Evolutionary conservation across 225 moss, liverwort and hornwort genomes (phyloP), one percentile per base, ranked within the genome.

Genomic region (Marchantia polymorpha): DNA sequence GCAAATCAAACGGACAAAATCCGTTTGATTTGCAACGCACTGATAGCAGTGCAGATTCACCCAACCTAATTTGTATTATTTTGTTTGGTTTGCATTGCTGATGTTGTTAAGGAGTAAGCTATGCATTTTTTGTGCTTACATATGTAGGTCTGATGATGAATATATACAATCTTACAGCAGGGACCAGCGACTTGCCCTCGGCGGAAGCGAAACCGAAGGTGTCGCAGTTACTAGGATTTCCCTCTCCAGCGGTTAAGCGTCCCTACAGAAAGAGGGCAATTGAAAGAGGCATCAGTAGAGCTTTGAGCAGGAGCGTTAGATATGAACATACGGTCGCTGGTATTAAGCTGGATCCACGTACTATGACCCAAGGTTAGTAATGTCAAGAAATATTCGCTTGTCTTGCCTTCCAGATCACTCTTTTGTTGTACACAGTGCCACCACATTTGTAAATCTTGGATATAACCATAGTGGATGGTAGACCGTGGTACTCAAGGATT

Each of bases 311-410:
- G 74, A 67, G 73, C 47, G 67, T 64, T 4, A 73, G 73, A 6
- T 83, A 65, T 25, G 83, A 79, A 7, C 52, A 52, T 8, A 56
- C 53, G 27, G 31, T 64, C 14, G 8, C 72, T 17, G 60, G 64
- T 64, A 15, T 51, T 49, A 79, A 79, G 56, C 48, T 83, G 51
- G 78, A 83, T 67, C 83, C 83, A 15, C 78, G 83, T 51, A 72
- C 83, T 64, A 50, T 83, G 73, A 78, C 78, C 31, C 83, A 83
- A 55, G 78, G 83, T 79, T 48, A 78, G 78, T 26, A 61, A 39
- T 22, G 48, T 63, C 30, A 59, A 17, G 17, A 39, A 39, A 39
- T 39, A 2, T 39, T 39, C 39, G 2, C 39, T 39, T 39, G 39
- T 39, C 39, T 5, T 39, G 39, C 39, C 39, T 39, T 39, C 39